Percentiles rank a stretch among this genome's conserved stretches.
Conservation (phyloP, 106 monocot genomes). For the Dioscorea zingiberensis region DNA sequence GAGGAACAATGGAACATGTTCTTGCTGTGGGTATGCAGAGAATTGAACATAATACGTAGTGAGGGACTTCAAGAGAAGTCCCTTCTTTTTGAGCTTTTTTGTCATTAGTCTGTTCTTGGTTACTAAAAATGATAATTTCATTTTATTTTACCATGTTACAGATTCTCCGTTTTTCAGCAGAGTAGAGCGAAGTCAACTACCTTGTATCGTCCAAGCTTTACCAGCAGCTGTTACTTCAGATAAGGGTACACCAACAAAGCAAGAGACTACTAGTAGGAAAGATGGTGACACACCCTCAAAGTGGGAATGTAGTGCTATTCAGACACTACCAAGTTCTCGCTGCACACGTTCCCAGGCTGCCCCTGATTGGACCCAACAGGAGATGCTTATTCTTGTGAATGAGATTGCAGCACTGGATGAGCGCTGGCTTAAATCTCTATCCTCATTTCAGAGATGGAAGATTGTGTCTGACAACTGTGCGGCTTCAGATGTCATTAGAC, state of each 20-base stretch:
- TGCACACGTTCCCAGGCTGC: constrained; percentile 49
- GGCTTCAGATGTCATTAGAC: constrained; percentile 20
- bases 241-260: not conserved
- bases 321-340: constrained; percentile 28
- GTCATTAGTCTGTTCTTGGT: too few relatives aligned
- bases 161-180: not conserved
- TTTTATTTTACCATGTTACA: too few relatives aligned
- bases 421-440: constrained; percentile 31
- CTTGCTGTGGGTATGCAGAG: too few relatives aligned
- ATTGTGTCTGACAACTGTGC: constrained; percentile 41
- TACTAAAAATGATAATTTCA: too few relatives aligned
- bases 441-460: constrained; percentile 56
- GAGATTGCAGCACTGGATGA: constrained; percentile 36
- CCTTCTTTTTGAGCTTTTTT: too few relatives aligned
- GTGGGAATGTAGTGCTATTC: constrained; percentile 21
- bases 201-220: not conserved
- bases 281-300: not conserved
- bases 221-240: not conserved
- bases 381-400: constrained; percentile 31
- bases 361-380: constrained; percentile 39
- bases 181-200: not conserved
- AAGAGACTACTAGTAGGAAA: not conserved
- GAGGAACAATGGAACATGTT: too few relatives aligned
- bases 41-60: too few relatives aligned
- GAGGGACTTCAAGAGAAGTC: too few relatives aligned